Percentiles rank a stretch among this genome's conserved stretches.
Evolutionary conservation across 2,329 filamentous ascomycete species (phyloP).

Genomic region (Akanthomyces lecanii): DNA sequence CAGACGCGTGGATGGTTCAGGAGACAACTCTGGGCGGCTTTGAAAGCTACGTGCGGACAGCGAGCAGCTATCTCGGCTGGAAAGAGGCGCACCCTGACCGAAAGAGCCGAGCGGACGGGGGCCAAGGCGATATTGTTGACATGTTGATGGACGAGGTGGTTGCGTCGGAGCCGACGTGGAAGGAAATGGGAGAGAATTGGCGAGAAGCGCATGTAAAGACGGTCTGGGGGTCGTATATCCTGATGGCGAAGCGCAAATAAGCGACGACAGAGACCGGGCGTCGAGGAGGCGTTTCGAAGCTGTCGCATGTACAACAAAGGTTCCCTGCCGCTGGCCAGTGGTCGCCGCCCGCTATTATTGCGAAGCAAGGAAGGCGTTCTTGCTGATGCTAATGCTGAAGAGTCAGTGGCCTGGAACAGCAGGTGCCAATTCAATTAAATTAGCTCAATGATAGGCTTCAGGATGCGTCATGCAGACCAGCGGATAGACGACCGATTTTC

Average conservation of each 20-base stretch:
- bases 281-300: constrained; percentile 7
- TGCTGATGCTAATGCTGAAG: neutral
- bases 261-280: neutral
- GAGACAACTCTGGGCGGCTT: constrained; percentile 52
- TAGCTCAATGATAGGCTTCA: neutral
- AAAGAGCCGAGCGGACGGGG: constrained; percentile 48
- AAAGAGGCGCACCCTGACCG: constrained; percentile 48
- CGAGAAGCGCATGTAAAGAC: constrained; percentile 50
- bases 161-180: constrained; percentile 50
- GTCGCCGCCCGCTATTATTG: too few relatives aligned
- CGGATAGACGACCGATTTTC: too few relatives aligned
- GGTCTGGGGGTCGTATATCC: constrained; percentile 58
- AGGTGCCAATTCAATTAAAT: neutral
- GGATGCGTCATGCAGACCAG: neutral
- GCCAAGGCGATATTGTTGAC: constrained; percentile 59
- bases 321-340: too few relatives aligned
- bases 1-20: constrained; percentile 47
- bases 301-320: neutral
- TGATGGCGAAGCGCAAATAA: constrained; percentile 47
- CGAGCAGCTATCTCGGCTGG: constrained; percentile 57
- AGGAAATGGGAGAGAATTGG: constrained; percentile 45
- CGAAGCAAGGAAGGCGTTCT: too few relatives aligned
- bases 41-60: constrained; percentile 59
- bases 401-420: neutral
- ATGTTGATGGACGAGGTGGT: constrained; percentile 56